Conservation (phyloP, 2,329 filamentous ascomycete species). For the Aspergillus hiratsukae region DNA sequence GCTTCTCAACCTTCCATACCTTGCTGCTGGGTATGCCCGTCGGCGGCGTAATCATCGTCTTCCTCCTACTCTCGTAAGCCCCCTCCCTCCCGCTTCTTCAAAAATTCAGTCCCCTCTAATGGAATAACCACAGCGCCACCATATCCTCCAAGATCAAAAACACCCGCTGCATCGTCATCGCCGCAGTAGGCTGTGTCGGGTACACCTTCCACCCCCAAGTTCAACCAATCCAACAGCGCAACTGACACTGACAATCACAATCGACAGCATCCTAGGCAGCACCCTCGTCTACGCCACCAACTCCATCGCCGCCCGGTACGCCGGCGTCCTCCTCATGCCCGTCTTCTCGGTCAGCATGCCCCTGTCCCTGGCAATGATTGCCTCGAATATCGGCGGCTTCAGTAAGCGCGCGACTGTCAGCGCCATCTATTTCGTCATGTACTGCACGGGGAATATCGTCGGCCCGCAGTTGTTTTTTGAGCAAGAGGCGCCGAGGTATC, state of each 20-base stretch:
- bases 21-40: constrained; percentile 42
- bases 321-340: constrained; percentile 24
- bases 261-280: constrained; percentile 19
- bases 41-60: constrained; percentile 24
- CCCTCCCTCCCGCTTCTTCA: not conserved
- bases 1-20: constrained; percentile 34
- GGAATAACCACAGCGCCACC: not conserved
- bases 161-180: constrained; percentile 14
- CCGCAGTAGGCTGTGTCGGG: constrained; percentile 8
- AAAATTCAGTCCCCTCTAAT: no score
- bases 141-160: constrained; percentile 7
- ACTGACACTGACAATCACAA: not conserved
- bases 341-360: constrained; percentile 36
- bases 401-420: constrained; percentile 47
- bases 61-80: constrained; percentile 2
- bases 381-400: constrained; percentile 45
- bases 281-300: constrained; percentile 19
- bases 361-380: constrained; percentile 38
- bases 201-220: no score
- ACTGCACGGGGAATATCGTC: constrained; percentile 42
- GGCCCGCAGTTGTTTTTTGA: constrained; percentile 44
- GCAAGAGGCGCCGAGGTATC: constrained; percentile 34
- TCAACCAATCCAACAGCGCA: not conserved
- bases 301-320: constrained; percentile 11
- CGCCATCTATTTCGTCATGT: constrained; percentile 42